Evolutionary conservation across 2,329 filamentous ascomycete genomes (phyloP).

Genomic region (Curvularia sp.): DNA sequence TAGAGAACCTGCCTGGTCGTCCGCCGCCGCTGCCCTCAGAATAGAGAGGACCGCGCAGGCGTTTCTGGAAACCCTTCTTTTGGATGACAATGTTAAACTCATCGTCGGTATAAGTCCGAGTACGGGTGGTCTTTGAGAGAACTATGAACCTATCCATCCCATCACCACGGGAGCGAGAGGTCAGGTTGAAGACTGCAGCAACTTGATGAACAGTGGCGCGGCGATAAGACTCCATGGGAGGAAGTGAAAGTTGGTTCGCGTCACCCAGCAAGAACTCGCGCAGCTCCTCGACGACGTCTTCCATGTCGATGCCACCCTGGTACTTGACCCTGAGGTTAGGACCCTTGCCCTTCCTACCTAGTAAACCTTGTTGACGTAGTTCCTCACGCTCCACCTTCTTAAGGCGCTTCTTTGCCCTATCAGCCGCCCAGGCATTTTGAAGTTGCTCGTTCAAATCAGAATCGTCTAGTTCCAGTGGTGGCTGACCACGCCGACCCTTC

Average conservation of each 20-base stretch:
- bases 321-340: constrained; percentile 72
- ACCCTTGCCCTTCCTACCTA: constrained; percentile 54
- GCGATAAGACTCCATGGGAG: constrained; percentile 81
- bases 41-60: constrained; percentile 36
- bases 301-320: constrained; percentile 71
- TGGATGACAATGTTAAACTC: constrained; percentile 57
- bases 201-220: constrained; percentile 83
- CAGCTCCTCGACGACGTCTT: constrained; percentile 76
- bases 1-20: constrained; percentile 20
- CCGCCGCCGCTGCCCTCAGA: constrained; percentile 16
- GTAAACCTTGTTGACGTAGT: constrained; percentile 54
- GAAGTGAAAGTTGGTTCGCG: constrained; percentile 72
- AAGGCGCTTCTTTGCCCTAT: constrained; percentile 55
- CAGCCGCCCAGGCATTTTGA: constrained; percentile 53
- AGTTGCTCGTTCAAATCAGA: constrained; percentile 54
- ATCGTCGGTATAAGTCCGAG: constrained; percentile 65
- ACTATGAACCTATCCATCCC: constrained; percentile 77
- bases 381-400: constrained; percentile 59
- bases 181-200: constrained; percentile 76
- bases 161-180: constrained; percentile 81
- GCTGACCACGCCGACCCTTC: constrained; percentile 66
- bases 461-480: constrained; percentile 57
- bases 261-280: constrained; percentile 71
- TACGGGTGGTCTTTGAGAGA: constrained; percentile 76
- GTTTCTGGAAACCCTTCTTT: constrained; percentile 59